These are phyloP conservation scores for Xerocomus nothofagi DNA, from an alignment of 1,284 basidiomycete species.

Conservation along the genomic window DNA sequence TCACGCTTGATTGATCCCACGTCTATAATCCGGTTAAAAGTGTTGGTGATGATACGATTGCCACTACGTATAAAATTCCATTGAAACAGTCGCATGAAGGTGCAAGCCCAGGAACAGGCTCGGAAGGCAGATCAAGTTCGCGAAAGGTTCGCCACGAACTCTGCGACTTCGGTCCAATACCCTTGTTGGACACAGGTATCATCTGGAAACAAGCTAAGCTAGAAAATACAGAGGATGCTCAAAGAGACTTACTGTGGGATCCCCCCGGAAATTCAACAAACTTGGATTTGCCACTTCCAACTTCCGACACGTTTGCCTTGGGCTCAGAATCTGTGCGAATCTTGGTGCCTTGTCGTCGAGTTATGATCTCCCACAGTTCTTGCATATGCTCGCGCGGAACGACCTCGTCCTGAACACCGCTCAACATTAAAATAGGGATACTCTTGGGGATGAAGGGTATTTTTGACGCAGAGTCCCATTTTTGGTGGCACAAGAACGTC, in stretches of 20 bases:
- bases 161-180: conserved; percentile 63
- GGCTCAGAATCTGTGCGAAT: conserved; percentile 31
- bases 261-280: conserved; percentile 67
- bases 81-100: neutral
- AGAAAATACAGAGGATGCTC: neutral
- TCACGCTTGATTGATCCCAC: neutral
- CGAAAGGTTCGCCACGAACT: conserved; percentile 50
- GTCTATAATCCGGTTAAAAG: neutral
- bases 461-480: conserved; percentile 82
- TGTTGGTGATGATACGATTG: conserved; percentile 4
- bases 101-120: neutral
- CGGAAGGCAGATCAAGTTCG: conserved; percentile 4
- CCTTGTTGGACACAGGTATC: conserved; percentile 68
- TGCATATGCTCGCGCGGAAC: conserved; percentile 88
- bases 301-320: conserved; percentile 34
- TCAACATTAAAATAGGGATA: conserved; percentile 87
- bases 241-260: conserved; percentile 60
- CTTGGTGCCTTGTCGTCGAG: conserved; percentile 43
- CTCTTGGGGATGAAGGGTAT: conserved; percentile 66
- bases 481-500: conserved; percentile 84
- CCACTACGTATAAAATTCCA: conserved; percentile 8
- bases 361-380: conserved; percentile 64
- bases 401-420: conserved; percentile 78
- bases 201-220: conserved; percentile 40
- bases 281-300: conserved; percentile 48